Base-by-base conservation (phyloP, 2,329 filamentous ascomycete species). In the Stachybotrys chartarum region DNA sequence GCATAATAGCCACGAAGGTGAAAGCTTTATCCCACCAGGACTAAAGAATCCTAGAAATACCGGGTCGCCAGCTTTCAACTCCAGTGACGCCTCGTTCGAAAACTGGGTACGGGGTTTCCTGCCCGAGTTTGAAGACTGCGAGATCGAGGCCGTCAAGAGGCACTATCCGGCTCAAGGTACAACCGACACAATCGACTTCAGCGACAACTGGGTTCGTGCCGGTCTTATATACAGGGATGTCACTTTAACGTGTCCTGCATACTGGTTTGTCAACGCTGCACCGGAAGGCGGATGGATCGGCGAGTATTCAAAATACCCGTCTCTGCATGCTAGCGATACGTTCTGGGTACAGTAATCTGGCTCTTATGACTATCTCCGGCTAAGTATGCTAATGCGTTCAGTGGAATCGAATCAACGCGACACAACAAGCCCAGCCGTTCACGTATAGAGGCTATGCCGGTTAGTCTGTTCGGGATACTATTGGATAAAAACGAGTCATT, bases 1-100 rank as follows among this genome's bases (percentile, higher is more conserved):
- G 50, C 44, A 39, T 32, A 52, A 52, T 18, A 52, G 31, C 6
- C 50, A 52, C 50, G 50, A 52, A 32, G 50, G 50, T 32, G 50
- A 52, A 32, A 35, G 14, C 14, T 52, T 52, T 14, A 18, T 52
- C 39, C n/a, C n/a, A n/a, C n/a, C n/a, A n/a, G n/a, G n/a, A n/a
- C n/a, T n/a, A n/a, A n/a, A n/a, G n/a, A n/a, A n/a, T n/a, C n/a
- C n/a, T n/a, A n/a, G n/a, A n/a, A n/a, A n/a, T n/a, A n/a, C n/a
- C n/a, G n/a, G n/a, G n/a, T n/a, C n/a, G 35, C 12, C 7, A 7
- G 7, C 45, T 16, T 8, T 6, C 45, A 18, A 8, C 11, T 24
- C 31, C 16, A 18, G 31, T 3, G 50, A 39, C 16, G 8, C 31
- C n/a, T 11, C 7, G 11, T 52, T 52, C 18, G 30, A 52, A 16